Conservation (phyloP, 371 early-diverging fungal genomes). For the Haplosporangium sp. region DNA sequence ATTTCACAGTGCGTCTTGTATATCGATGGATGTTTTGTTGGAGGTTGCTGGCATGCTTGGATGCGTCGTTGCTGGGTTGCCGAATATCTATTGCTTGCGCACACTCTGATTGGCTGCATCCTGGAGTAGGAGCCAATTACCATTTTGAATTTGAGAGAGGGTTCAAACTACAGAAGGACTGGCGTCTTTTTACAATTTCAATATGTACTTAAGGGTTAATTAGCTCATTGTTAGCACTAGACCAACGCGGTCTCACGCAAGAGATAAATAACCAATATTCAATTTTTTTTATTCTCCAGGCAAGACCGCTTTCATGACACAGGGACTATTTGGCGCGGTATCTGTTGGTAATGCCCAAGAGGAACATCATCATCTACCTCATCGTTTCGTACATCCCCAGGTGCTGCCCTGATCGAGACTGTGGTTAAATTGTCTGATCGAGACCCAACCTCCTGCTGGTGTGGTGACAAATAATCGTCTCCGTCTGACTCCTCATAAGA, state of each 20-base stretch:
- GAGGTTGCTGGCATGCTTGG: constrained; percentile 9
- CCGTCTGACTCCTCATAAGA: constrained; percentile 26
- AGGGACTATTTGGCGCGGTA: constrained; percentile 34
- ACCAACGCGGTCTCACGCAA: no score
- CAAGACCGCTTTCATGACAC: constrained; percentile 16
- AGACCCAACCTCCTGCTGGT: constrained; percentile 16
- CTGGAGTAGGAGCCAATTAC: constrained; percentile 15
- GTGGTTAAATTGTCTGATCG: constrained; percentile 23
- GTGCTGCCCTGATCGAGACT: constrained; percentile 22
- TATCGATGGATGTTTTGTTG: constrained; percentile 15
- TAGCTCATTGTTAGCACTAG: background rate
- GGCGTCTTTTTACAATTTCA: constrained; percentile 7
- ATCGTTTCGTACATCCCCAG: constrained; percentile 27
- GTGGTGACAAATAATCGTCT: constrained; percentile 8
- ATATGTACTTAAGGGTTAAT: constrained; percentile 10
- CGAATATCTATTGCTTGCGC: constrained; percentile 2
- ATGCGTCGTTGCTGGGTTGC: background rate
- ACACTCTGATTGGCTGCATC: constrained; percentile 33
- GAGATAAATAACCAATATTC: background rate
- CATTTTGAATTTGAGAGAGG: constrained; percentile 51
- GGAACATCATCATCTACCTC: constrained; percentile 71
- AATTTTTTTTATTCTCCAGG: background rate
- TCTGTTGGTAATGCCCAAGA: constrained; percentile 56
- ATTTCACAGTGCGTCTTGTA: background rate
- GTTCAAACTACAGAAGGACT: constrained; percentile 21